A percentile compares a stretch with the other conserved stretches of the same genome.
Evolutionary conservation across 768 basidiomycete species (phyloP).

Genomic region (Auriculariales sp.): DNA sequence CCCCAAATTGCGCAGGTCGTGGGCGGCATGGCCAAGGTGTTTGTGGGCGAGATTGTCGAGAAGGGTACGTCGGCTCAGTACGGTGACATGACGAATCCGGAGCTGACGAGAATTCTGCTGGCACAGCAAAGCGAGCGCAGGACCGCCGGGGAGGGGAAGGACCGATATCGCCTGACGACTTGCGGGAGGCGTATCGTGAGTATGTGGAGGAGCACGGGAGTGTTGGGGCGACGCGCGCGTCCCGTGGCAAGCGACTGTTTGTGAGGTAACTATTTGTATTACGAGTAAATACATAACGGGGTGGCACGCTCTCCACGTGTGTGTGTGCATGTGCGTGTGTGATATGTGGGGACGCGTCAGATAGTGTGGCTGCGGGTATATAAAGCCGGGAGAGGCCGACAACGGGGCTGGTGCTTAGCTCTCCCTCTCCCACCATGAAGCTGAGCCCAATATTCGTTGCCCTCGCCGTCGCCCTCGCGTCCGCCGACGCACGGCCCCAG

Average conservation of each 20-base stretch:
- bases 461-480: neutral
- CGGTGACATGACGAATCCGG: neutral
- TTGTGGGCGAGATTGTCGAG: slow-evolving; percentile 85
- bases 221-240: slow-evolving; percentile 62
- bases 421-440: slow-evolving; percentile 1
- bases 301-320: too few species aligned
- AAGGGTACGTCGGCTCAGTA: slow-evolving; percentile 37
- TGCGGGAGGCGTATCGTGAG: slow-evolving; percentile 75
- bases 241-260: slow-evolving; percentile 60
- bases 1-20: slow-evolving; percentile 81
- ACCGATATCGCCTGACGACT: slow-evolving; percentile 73
- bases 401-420: neutral
- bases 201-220: slow-evolving; percentile 73
- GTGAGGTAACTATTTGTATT: slow-evolving; percentile 40
- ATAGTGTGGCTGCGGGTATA: neutral
- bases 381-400: neutral
- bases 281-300: too few species aligned
- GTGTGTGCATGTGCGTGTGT: too few species aligned
- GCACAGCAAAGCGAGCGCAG: slow-evolving; percentile 63
- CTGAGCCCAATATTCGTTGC: neutral
- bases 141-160: slow-evolving; percentile 56
- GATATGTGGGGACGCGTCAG: too few species aligned
- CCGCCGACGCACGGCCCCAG: neutral
- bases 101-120: too few species aligned
- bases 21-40: slow-evolving; percentile 82